Evolutionary conservation across 805 yeast species (phyloP).

Genomic region (Kuraishia capsulata): DNA sequence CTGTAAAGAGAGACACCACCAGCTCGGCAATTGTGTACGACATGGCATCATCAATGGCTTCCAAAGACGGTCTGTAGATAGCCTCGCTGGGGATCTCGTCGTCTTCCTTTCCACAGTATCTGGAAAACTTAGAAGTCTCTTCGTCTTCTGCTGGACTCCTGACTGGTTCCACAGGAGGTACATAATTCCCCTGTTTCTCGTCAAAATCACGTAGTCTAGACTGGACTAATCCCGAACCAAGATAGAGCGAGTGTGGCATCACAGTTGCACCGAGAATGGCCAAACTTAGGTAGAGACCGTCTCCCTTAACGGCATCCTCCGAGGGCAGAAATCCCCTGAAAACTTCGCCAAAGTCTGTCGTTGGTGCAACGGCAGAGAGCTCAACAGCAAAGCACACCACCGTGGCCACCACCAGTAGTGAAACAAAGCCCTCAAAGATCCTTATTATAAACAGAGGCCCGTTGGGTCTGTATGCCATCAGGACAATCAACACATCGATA

Average conservation of each 20-base stretch:
- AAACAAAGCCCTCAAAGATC: slow-evolving; percentile 74
- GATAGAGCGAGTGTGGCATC: slow-evolving; percentile 86
- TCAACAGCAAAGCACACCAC: slow-evolving; percentile 81
- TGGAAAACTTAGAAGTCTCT: not conserved
- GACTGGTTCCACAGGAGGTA: slow-evolving; percentile 16
- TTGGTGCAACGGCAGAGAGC: slow-evolving; percentile 54
- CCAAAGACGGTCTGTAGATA: slow-evolving; percentile 61
- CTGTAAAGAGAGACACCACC: slow-evolving; percentile 71
- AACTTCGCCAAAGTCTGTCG: slow-evolving; percentile 48
- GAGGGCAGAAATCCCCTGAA: slow-evolving; percentile 60
- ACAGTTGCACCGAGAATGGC: slow-evolving; percentile 92
- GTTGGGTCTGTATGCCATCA: slow-evolving; percentile 80
- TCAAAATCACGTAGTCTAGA: slow-evolving; percentile 78
- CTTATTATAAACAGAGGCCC: slow-evolving; percentile 75
- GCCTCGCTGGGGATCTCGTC: slow-evolving; percentile 25
- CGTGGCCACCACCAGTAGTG: slow-evolving; percentile 68
- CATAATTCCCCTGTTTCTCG: slow-evolving; percentile 52
- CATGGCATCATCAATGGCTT: slow-evolving; percentile 75
- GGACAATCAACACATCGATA: slow-evolving; percentile 74
- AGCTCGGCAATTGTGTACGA: slow-evolving; percentile 76
- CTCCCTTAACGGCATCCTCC: slow-evolving; percentile 34
- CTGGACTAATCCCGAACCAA: slow-evolving; percentile 86
- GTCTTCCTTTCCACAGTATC: slow-evolving; percentile 3
- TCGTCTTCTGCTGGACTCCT: too few relatives aligned
- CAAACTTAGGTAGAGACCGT: slow-evolving; percentile 70